These are phyloP conservation scores for Aspergillus avenaceus DNA, from an alignment of 495 filamentous ascomycete genomes.

Conservation along the genomic window DNA sequence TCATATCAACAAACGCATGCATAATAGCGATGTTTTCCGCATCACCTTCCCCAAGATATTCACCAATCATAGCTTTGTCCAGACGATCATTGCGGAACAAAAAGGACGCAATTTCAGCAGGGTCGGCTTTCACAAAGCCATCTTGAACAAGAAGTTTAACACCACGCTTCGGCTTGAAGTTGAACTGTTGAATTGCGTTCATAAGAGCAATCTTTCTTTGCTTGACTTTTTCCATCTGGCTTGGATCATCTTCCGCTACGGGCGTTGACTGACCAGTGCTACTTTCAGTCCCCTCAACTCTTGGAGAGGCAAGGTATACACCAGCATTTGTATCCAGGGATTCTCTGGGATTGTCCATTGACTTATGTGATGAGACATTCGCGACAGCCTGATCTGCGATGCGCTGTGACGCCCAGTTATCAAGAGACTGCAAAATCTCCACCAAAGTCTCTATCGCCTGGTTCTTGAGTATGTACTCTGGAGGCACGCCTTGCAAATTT, in stretches of 20 bases:
- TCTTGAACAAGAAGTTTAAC: constrained; percentile 78
- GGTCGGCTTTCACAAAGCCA: constrained; percentile 76
- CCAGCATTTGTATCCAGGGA: constrained; percentile 66
- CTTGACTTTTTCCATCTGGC: constrained; percentile 87
- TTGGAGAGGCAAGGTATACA: constrained; percentile 46
- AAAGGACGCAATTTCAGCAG: constrained; percentile 78
- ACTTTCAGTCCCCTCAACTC: constrained; percentile 49
- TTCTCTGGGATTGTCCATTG: constrained; percentile 72
- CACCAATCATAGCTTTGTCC: constrained; percentile 88
- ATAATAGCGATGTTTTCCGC: constrained; percentile 90
- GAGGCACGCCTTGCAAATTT: constrained; percentile 61
- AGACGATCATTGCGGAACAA: constrained; percentile 68
- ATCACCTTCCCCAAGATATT: constrained; percentile 93
- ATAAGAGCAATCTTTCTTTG: constrained; percentile 86
- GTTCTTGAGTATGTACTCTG: constrained; percentile 83
- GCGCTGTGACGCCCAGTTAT: constrained; percentile 85
- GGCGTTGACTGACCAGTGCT: constrained; percentile 69
- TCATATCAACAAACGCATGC: constrained; percentile 94
- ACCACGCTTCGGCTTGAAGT: constrained; percentile 95
- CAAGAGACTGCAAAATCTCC: constrained; percentile 79
- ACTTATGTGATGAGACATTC: constrained; percentile 55
- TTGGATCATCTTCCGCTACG: constrained; percentile 80
- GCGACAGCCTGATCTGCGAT: constrained; percentile 54
- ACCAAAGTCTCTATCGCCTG: constrained; percentile 85
- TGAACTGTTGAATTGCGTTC: constrained; percentile 88